Percentiles rank a stretch among this genome's conserved stretches.
Evolutionary conservation across 2,329 filamentous ascomycete genomes (phyloP).

Genomic region (Raffaelea deltoideospora): DNA sequence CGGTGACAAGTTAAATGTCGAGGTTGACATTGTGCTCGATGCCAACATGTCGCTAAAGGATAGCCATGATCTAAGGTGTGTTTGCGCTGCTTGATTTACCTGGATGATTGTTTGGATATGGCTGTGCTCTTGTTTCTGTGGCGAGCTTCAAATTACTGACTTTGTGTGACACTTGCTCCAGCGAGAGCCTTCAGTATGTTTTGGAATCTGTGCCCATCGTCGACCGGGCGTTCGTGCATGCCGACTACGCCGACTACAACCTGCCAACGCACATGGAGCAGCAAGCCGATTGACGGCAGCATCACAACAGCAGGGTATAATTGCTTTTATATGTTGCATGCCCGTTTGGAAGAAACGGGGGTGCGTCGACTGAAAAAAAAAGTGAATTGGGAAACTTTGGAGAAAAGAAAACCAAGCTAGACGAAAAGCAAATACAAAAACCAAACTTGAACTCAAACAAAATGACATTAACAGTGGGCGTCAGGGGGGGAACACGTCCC

Average conservation of each 20-base stretch:
- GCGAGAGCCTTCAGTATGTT: conserved; percentile 67
- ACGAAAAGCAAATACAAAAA: no score
- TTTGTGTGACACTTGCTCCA: conserved; percentile 11
- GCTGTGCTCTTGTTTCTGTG: no score
- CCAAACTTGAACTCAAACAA: no score
- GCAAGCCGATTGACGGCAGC: no score
- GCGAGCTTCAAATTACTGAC: background rate
- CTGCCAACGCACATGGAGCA: conserved; percentile 43
- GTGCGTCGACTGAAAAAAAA: no score
- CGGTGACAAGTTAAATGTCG: conserved; percentile 70
- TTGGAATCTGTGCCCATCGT: conserved; percentile 72
- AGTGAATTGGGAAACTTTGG: background rate
- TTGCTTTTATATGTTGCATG: no score
- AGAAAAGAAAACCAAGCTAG: background rate
- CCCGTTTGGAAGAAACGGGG: no score
- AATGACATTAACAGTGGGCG: no score
- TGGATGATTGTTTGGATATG: no score
- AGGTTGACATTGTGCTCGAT: conserved; percentile 71
- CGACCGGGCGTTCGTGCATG: conserved; percentile 54
- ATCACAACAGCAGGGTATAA: no score
- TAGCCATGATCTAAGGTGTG: conserved; percentile 56
- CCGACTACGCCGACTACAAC: conserved; percentile 48
- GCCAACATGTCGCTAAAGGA: conserved; percentile 61
- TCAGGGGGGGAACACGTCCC: no score
- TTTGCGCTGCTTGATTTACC: background rate